Base-by-base conservation (phyloP, 73 alveolate genomes). In the Paramecium sexaurelia region DNA sequence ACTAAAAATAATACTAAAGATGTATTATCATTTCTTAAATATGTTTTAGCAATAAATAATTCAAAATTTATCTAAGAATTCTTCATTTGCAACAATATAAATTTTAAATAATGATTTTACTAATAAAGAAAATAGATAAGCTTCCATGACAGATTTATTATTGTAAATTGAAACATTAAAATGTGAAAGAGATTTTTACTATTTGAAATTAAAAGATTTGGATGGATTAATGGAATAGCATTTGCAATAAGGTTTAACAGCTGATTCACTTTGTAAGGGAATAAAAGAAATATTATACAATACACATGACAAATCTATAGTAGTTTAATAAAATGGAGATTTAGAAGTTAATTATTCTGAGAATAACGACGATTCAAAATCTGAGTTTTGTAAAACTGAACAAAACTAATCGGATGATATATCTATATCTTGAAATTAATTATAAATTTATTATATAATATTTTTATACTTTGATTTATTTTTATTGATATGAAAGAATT, bases 161-260 rank as follows among this genome's bases (percentile, higher is more conserved):
- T 20, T 78, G 47, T 43, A 87, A 37, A 51, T 87, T 27, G 89
- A 87, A 87, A 87, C 47, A 5, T 22, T 78, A 19, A 37, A 88
- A 39, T 55, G 55, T 36, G 94, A 88, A 43, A 88, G 94, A 41
- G 94, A 88, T 29, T 88, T 88, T 27, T 88, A 88, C 17, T 88
- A 68, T 69, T 27, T 32, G 35, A 88, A 88, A 69, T 43, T 88
- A 35, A 88, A 69, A 88, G 87, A 69, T 27, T 47, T 88, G 10
- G 94, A 88, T 43, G 88, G 61, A 2, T 71, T 88, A 8, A 55
- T 88, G 26, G 94, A 88, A 0, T 43, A 43, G 5, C 85, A 86
- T 86, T 10, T 61, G 37, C 8, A 33, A 55, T 40, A 61, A 20
- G 56, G 71, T 32, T 61, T 86, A 17, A 39, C 56, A 68, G 91